Evolutionary conservation across 306 rosid species (phyloP), one percentile per base, ranked within the genome.

Genomic region (Geum urbanum): DNA sequence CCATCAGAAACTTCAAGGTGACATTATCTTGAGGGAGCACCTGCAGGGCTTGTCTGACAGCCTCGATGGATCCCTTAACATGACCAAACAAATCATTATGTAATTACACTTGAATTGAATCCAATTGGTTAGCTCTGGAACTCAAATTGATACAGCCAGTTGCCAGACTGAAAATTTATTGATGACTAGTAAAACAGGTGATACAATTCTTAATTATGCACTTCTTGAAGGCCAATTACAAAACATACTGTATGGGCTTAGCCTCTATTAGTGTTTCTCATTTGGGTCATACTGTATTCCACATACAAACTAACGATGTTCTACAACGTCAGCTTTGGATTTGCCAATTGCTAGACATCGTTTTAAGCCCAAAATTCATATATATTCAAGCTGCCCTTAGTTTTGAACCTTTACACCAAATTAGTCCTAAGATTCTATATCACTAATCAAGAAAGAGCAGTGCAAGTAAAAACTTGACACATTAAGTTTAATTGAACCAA

Each of bases 11-110:
- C 84, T 94, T 94, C 77, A 91, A 72, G 39, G 99, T 78, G 82
- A 94, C 96, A 39, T 86, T 94, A 58, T 82, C 96, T 83, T 86
- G 99, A 2, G 99, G 99, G 46, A 94, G 92, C 77, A 84, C 90
- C 83, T 79, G 92, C 75, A 94, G 86, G 59, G 99, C 97, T 88
- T 91, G 97, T 82, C 84, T 88, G 72, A 94, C 84, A 37, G 99
- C 96, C 89, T 94, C 95, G 44, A 91, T 87, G 41, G 99, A 87
- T 81, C 99, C 99, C 99, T 94, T 60, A 27, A 62, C 79, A 83
- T 52, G 62, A 70, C 24, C 8, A 46, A 72, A 68, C 48, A 72
- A 58, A 70, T 47, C 39, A 13, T 53, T 11, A 52, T 77, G 73
- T 48, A 77, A 53, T 63, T 63, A 46, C 79, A 55, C 20, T 49